phyloP scores from a whole-genome alignment of 192 early-diverging fungal genomes.

The Chytriomyces hyalinus region DNA sequence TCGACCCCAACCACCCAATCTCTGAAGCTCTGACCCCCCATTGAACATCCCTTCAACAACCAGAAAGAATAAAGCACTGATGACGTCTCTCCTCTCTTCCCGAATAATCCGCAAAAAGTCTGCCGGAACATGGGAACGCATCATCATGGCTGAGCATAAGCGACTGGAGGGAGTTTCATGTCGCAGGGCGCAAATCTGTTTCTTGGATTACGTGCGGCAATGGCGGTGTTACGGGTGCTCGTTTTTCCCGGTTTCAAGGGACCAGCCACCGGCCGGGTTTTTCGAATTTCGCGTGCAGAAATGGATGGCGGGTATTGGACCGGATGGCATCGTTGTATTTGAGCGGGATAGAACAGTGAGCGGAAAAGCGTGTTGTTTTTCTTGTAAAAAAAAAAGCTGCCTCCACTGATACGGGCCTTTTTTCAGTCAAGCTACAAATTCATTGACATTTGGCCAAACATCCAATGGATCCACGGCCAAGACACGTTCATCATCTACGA shows the following conservation, averaged over 20 bases:
- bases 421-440: slow-evolving; percentile 32
- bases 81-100: slow-evolving; percentile 22
- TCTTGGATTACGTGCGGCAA: slow-evolving; percentile 51
- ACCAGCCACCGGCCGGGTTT: slow-evolving; percentile 59
- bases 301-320: slow-evolving; percentile 54
- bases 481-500: slow-evolving; percentile 34
- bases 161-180: slow-evolving; percentile 18
- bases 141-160: slow-evolving; percentile 37
- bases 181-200: slow-evolving; percentile 24
- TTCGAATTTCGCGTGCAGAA: slow-evolving; percentile 62
- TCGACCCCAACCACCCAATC: not conserved
- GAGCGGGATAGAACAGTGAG: slow-evolving; percentile 51
- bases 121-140: slow-evolving; percentile 36
- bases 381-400: slow-evolving; percentile 10
- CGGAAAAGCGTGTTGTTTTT: not conserved
- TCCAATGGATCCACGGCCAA: slow-evolving; percentile 38
- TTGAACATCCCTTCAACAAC: not conserved
- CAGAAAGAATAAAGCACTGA: slow-evolving; percentile 15
- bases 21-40: no score
- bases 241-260: slow-evolving; percentile 58
- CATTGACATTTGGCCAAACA: slow-evolving; percentile 36
- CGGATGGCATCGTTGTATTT: slow-evolving; percentile 54
- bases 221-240: slow-evolving; percentile 61
- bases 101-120: slow-evolving; percentile 27
- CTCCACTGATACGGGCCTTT: not conserved